phyloP scores from a whole-genome alignment of 495 filamentous ascomycete genomes.

The Geoglossum glabrum region DNA sequence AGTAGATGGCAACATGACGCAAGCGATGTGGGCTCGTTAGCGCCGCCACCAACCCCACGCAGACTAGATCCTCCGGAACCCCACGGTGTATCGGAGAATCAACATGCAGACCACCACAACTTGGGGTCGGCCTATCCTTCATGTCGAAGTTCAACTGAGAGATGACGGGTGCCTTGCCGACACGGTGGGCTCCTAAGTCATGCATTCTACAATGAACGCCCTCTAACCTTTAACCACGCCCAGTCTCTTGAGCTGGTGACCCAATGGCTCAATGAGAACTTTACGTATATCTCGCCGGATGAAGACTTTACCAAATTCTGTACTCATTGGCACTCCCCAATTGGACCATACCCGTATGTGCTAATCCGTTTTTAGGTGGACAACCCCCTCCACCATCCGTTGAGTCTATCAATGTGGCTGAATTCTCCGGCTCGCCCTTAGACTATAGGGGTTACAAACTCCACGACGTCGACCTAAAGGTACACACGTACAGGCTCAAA shows the following conservation, averaged over 20 bases:
- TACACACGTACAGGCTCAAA: neutral
- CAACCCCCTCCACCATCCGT: slow-evolving; percentile 1
- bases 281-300: neutral
- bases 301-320: neutral
- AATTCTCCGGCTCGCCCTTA: slow-evolving; percentile 9
- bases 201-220: neutral
- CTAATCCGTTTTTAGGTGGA: neutral
- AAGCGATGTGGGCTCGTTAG: too few species aligned
- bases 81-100: neutral
- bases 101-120: neutral
- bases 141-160: neutral
- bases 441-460: slow-evolving; percentile 7
- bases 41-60: neutral
- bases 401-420: slow-evolving; percentile 13
- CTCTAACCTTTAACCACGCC: neutral
- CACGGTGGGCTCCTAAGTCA: neutral
- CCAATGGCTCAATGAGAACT: neutral
- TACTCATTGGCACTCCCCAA: neutral
- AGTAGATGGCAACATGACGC: too few species aligned
- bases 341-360: neutral
- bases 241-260: neutral
- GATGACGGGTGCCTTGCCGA: neutral
- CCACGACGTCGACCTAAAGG: slow-evolving; percentile 7
- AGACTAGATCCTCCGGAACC: neutral
- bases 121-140: neutral